phyloP scores from a whole-genome alignment of 2,329 filamentous ascomycete genomes.

The Trichoderma atrobrunneum region DNA sequence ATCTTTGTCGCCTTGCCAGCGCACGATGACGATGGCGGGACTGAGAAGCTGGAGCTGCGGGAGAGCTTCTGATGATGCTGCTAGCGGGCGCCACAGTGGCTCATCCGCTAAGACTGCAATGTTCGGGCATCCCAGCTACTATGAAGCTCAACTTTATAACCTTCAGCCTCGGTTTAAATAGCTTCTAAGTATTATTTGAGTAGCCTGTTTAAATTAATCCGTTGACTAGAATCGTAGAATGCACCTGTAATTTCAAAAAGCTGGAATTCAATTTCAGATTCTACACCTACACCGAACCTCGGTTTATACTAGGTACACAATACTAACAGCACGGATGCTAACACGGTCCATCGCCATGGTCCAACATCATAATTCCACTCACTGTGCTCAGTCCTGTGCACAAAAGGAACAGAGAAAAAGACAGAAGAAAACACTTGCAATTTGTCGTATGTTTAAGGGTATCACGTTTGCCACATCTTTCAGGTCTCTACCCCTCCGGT shows the following conservation, averaged over 20 bases:
- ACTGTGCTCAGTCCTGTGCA: neutral
- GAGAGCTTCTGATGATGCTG: neutral
- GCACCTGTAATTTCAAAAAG: neutral
- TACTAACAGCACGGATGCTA: neutral
- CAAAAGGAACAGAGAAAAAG: neutral
- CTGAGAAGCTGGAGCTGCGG: conserved; percentile 6
- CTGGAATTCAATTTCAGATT: neutral
- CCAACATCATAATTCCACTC: neutral
- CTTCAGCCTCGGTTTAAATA: neutral
- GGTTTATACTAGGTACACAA: neutral
- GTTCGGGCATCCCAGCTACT: neutral
- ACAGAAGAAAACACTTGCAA: conserved; percentile 7
- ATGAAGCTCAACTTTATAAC: neutral
- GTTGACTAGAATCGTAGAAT: neutral
- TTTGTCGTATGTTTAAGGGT: conserved; percentile 26
- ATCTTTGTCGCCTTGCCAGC: conserved; percentile 31
- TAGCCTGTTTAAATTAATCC: no score
- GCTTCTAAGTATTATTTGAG: neutral
- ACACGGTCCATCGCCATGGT: neutral
- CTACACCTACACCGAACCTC: neutral
- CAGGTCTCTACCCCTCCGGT: conserved; percentile 18
- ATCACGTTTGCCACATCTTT: conserved; percentile 29
- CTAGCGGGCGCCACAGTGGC: conserved; percentile 25
- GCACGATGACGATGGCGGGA: conserved; percentile 36
- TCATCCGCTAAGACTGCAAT: neutral